Evolutionary conservation across 495 filamentous ascomycete species (phyloP), one percentile per base, ranked within the genome.

Genomic region (Lasiosphaeris hirsuta): DNA sequence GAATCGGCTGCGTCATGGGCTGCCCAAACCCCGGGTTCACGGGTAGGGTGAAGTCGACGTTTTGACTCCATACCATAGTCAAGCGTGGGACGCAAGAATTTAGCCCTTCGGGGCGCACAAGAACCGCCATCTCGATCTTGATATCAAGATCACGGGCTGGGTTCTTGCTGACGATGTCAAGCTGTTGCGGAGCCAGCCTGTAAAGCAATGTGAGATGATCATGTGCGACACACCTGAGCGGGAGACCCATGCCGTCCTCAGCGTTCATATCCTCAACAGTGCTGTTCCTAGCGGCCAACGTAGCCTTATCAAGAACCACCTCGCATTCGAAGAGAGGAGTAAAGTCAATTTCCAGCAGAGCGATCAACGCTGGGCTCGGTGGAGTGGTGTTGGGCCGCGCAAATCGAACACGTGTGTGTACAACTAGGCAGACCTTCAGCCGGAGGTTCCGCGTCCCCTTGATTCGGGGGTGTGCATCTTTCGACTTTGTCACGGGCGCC

Each of bases 171-270:
- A 69, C 62, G 77, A 82, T 68, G 51, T 83, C 80, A 7, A 82
- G 80, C 57, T 87, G 81, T 47, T 82, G 80, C 0, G 88, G 87
- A 3, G 78, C 78, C 17, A 97, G 76, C 58, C 85, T 85, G 72
- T 94, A 96, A 51, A 96, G 76, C 62, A 95, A 85, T 6, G 90
- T 94, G 51, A 93, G 72, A 69, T 93, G 90, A 62, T 96, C 92
- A 65, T 88, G 83, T 13, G 92, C 88, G 18, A 84, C 85, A 61
- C 89, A 90, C 45, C 69, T 75, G 18, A 92, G 76, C 0, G 92
- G 89, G 9, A 90, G 76, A 23, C 61, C 55, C 56, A 90, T 77
- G 11, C 84, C 79, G 11, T 72, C 70, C 45, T 84, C 69, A 46
- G 39, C 61, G 48, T 81, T 86, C n/a, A 92, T 74, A 57, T 84